Conservation (phyloP, 768 basidiomycete genomes). For the Calocybe cyanea region DNA sequence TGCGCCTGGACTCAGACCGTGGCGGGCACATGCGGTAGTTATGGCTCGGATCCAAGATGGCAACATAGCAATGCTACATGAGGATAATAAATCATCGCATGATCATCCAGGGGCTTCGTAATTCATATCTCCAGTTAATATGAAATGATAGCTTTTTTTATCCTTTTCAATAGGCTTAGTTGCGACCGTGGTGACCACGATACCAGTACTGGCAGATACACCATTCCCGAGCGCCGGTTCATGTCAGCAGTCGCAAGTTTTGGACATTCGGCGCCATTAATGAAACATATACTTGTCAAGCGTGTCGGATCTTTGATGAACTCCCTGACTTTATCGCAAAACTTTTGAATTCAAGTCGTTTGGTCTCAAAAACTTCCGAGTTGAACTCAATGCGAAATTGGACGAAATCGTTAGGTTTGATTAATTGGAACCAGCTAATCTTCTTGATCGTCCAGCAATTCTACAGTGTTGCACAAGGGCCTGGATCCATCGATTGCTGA, state of each 20-base stretch:
- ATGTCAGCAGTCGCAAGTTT: background rate
- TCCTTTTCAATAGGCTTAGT: background rate
- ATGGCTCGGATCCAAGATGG: slow-evolving; percentile 23
- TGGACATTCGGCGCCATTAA: slow-evolving; percentile 1
- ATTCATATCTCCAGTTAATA: slow-evolving; percentile 9
- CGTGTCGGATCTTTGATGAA: slow-evolving; percentile 9
- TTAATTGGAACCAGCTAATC: too few species aligned
- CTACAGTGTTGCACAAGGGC: too few species aligned
- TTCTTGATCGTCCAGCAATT: too few species aligned
- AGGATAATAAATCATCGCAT: slow-evolving; percentile 8
- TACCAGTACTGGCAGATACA: background rate
- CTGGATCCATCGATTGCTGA: too few species aligned
- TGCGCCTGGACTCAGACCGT: slow-evolving; percentile 27
- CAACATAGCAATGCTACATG: slow-evolving; percentile 8
- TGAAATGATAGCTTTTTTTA: slow-evolving; percentile 7
- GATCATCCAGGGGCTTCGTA: slow-evolving; percentile 10
- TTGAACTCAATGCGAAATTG: background rate
- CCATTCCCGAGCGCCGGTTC: too few species aligned
- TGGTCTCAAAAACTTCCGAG: background rate
- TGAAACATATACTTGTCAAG: slow-evolving; percentile 3
- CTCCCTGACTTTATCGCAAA: background rate
- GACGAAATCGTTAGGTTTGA: background rate
- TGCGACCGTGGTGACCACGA: background rate
- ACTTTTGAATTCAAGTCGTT: background rate
- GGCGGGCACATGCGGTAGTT: slow-evolving; percentile 30